Base-by-base conservation (phyloP, 202 grass and related monocot species). In the Miscanthus sacchariflorus region DNA sequence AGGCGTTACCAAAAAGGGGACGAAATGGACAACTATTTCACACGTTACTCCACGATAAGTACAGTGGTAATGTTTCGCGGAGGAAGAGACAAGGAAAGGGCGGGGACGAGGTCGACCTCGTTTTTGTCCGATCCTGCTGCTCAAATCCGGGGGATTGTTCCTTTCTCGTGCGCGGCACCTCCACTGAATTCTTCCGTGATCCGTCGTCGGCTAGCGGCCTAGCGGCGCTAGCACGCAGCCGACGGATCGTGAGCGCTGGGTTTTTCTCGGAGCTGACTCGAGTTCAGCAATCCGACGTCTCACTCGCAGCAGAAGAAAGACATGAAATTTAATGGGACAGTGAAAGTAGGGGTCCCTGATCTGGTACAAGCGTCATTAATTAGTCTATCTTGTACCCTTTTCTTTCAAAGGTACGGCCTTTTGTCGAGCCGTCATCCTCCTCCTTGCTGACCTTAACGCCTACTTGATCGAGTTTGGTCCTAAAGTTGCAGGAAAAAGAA, bases 201-300 rank as follows among this genome's bases (percentile, higher is more conserved):
- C 30, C 30, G 58, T 9, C 58, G 21, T 23, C 58, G 9, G 9
- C 8, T 63, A 63, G 59, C 49, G 49, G 49, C 49, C 8, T 63
- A 63, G 59, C 49, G 49, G 49, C 49, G 15, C 6, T n/a, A 3
- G 18, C 54, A 58, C 54, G 54, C n/a, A 63, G 59, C 59, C 8
- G 58, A 7, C 52, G 17, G 54, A 58, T 58, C 54, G 18, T 58
- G 7, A 73, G 43, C 68, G 52, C 10, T 45, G 14, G 44, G 25
- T 56, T 63, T 76, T 88, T 30, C 73, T 24, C 27, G 46, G 61
- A 70, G 44, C 59, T 30, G 85, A 87, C 59, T 10, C 19, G 58
- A 19, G 33, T 12, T 46, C 64, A 30, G 30, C 45, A 14, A 28
- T 19, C 30, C 36, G 4, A 48, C 24, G 21, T 58, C 71, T 46